phyloP scores from a whole-genome alignment of 345 rosid species.

The Pistacia integerrima region DNA sequence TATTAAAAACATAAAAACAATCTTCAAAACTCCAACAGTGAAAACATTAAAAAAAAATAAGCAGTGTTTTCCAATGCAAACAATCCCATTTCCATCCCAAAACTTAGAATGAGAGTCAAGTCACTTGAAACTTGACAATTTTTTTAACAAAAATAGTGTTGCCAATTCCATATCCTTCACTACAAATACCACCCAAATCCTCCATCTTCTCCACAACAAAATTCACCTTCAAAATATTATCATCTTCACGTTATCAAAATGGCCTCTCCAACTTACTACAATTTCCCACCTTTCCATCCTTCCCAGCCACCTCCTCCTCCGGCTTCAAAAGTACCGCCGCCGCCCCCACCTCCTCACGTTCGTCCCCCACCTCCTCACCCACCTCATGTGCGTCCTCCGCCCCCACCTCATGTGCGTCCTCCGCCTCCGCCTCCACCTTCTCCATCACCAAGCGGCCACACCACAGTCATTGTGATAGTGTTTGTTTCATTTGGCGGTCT shows the following conservation, averaged over 20 bases:
- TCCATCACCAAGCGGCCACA: conserved; percentile 47
- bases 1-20: background rate
- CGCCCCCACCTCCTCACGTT: conserved; percentile 20
- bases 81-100: conserved; percentile 30
- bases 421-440: conserved; percentile 29
- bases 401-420: conserved; percentile 15
- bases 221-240: background rate
- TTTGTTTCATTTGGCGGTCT: conserved; percentile 62
- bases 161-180: background rate
- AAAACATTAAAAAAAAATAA: background rate
- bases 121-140: conserved; percentile 38
- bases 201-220: conserved; percentile 31
- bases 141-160: background rate
- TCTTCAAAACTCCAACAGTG: conserved; percentile 19
- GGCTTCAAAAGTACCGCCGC: conserved; percentile 3
- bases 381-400: conserved; percentile 24
- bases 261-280: conserved; percentile 41
- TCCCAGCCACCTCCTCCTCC: conserved; percentile 18
- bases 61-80: conserved; percentile 71
- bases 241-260: conserved; percentile 23
- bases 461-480: conserved; percentile 52
- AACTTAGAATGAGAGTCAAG: conserved; percentile 59
- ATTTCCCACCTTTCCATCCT: conserved; percentile 32
- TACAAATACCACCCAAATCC: conserved; percentile 48
- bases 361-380: conserved; percentile 26